Percentiles rank a stretch among this genome's conserved stretches.
phyloP scores from a whole-genome alignment of 176 grass and related monocot species.

The Raddia distichophylla region DNA sequence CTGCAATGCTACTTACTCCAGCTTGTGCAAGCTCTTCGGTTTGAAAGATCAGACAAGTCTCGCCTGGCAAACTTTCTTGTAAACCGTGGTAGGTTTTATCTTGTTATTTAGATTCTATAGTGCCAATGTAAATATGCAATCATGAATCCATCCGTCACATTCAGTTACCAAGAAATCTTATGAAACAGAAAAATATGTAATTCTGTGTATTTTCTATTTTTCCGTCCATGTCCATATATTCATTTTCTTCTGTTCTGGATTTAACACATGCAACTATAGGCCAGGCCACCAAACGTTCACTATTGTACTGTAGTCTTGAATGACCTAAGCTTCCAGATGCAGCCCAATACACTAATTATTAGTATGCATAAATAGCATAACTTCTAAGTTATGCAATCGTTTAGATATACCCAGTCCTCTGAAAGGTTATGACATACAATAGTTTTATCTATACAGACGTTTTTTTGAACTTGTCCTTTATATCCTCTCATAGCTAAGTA shows the following conservation, averaged over 20 bases:
- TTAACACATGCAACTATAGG: not conserved
- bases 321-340: not conserved
- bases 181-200: not conserved
- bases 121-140: not conserved
- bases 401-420: not conserved
- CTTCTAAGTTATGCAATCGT: too few relatives aligned
- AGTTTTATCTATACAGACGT: not conserved
- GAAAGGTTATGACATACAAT: not conserved
- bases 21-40: conserved; percentile 96
- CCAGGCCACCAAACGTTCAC: not conserved
- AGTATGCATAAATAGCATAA: not conserved
- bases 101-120: conserved; percentile 14
- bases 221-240: not conserved
- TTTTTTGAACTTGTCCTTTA: conserved; percentile 7
- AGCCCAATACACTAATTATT: not conserved
- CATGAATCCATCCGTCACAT: conserved; percentile 4
- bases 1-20: conserved; percentile 96
- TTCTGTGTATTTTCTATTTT: not conserved
- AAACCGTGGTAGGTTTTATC: conserved; percentile 67
- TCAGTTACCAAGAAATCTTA: not conserved
- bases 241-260: not conserved
- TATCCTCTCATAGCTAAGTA: not conserved
- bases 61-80: conserved; percentile 86
- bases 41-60: conserved; percentile 97
- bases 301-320: not conserved